Conservation (phyloP, 2,329 filamentous ascomycete genomes). For the Xylariaceae sp. region DNA sequence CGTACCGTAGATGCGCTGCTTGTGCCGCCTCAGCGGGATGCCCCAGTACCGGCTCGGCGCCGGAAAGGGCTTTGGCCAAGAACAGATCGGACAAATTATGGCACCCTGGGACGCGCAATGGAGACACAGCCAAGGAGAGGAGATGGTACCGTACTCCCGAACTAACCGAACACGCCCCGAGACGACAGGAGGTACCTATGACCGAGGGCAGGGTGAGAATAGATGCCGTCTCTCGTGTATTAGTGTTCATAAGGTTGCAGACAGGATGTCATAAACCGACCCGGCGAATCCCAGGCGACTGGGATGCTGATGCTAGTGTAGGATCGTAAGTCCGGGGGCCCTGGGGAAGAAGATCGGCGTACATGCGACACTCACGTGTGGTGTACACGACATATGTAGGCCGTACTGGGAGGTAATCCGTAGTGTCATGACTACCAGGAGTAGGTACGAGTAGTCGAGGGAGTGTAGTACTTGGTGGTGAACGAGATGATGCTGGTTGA, state of each 20-base stretch:
- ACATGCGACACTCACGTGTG: neutral
- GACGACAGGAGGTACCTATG: neutral
- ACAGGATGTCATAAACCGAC: constrained; percentile 3
- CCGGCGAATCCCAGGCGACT: constrained; percentile 5
- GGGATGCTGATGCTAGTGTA: neutral
- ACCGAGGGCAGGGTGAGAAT: no score
- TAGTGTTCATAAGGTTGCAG: neutral
- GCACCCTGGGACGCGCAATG: constrained; percentile 1
- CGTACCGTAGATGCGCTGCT: neutral
- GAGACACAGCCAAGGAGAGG: constrained; percentile 14
- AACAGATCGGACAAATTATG: neutral
- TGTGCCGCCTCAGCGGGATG: constrained; percentile 15
- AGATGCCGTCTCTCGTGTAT: neutral
- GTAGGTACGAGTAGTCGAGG: no score
- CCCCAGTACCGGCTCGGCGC: constrained; percentile 15
- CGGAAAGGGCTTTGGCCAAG: constrained; percentile 9
- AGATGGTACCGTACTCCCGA: constrained; percentile 3
- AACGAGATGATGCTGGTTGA: neutral
- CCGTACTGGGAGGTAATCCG: no score
- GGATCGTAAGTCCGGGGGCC: constrained; percentile 3
- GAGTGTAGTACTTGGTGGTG: neutral
- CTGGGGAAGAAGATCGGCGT: constrained; percentile 1
- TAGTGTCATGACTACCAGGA: no score
- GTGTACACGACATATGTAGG: neutral
- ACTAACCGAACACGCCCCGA: constrained; percentile 3